Evolutionary conservation across 1,284 basidiomycete genomes (phyloP).

Genomic region (Pseudozyma flocculosa): DNA sequence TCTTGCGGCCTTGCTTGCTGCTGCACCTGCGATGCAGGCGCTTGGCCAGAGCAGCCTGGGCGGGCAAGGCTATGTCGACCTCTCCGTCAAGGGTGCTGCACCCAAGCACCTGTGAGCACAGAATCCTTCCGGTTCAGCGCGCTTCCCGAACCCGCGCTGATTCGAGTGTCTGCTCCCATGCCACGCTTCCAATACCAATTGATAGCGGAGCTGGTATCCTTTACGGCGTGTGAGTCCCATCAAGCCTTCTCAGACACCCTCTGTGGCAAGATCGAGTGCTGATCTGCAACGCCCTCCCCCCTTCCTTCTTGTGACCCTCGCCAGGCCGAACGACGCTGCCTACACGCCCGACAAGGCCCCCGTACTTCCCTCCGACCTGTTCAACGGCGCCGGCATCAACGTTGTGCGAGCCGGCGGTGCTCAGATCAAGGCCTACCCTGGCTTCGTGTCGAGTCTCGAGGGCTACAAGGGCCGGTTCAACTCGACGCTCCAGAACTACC

Average conservation of each 20-base stretch:
- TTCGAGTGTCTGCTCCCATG: no score
- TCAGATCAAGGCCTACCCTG: not conserved
- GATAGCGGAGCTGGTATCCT: slow-evolving; percentile 1
- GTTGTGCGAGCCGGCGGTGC: not conserved
- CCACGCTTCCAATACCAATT: no score
- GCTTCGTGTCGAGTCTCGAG: not conserved
- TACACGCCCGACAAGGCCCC: slow-evolving; percentile 1
- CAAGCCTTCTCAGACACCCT: no score
- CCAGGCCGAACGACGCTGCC: not conserved
- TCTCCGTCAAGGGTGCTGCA: not conserved
- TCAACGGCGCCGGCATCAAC: not conserved
- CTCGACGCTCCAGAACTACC: slow-evolving; percentile 2
- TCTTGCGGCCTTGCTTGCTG: no score
- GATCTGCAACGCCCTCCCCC: no score
- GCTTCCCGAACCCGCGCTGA: no score
- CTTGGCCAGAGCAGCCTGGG: not conserved
- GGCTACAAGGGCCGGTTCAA: slow-evolving; percentile 1
- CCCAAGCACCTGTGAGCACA: not conserved
- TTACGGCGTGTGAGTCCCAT: not conserved
- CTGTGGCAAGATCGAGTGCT: no score
- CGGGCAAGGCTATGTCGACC: slow-evolving; percentile 1
- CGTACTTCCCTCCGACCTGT: not conserved
- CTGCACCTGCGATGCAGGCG: no score
- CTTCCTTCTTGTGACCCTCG: no score
- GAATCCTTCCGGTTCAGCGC: no score